Base-by-base conservation (phyloP, 2,329 filamentous ascomycete species). In the Epichloe gansuensis region DNA sequence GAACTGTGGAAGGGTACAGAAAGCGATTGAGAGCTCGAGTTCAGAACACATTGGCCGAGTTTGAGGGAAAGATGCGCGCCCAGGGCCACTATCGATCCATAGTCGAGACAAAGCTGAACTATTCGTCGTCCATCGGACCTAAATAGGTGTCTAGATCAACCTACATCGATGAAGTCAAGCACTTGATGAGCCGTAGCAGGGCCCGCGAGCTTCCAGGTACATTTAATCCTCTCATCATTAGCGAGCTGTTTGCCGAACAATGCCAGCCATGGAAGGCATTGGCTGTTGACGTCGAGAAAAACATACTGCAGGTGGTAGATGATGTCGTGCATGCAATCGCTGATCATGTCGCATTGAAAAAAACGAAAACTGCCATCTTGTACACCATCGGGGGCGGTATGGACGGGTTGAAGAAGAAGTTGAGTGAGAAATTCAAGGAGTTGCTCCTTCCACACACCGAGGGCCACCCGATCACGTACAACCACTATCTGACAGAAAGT, bases 191-290 rank as follows among this genome's bases (percentile, higher is more conserved):
- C 5, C 56, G 56, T 1, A 58, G 43, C 39, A 56, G 61, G n/a
- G 64, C 63, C 2, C 65, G 73, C 5, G 82, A 86, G 59, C 64
- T n/a, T 0, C 77, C 78, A 0, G 79, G 81, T 0, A 78, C 70
- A 0, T 84, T 80, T 62, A 82, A 82, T 54, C 75, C 81, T 0
- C 60, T 79, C 50, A 66, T 85, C 9, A 71, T 85, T 0, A 66
- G 68, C 0, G 75, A 83, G 23, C 61, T 87, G 0, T 86, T 86
- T 59, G 66, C 66, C 21, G 73, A 82, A 45, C 80, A 85, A 53
- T 80, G 74, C 0, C 51, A 57, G 6, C 74, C 73, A 0, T 86
- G 80, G 82, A 61, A 70, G 42, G 34, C 52, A 0, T 69, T 79
- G 27, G 76, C 74, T 0, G 40, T 5, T 7, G 38, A 41, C 2